Evolutionary conservation across 129 eudicot species (phyloP), one percentile per base, ranked within the genome.

Genomic region (Pseudognaphalium luteoalbum): DNA sequence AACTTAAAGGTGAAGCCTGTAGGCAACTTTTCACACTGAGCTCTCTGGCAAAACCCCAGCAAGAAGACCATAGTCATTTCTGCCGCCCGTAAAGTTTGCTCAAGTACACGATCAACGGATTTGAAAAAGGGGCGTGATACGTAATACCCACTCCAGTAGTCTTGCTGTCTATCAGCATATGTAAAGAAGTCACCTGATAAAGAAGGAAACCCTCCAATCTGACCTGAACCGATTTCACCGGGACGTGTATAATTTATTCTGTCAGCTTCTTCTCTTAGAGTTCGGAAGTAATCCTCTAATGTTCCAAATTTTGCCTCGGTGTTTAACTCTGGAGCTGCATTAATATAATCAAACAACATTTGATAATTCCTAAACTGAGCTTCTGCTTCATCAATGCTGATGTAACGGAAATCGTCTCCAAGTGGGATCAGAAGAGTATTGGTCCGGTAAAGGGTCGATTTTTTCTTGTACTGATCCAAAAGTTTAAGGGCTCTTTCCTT

Each of bases 131-230:
- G 99, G 62, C 99, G 87, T 12, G 99, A 95, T 7, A 95, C 97
- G 71, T 95, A 91, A 83, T 95, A 95, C 19, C 99, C 99, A 72
- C 97, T 91, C 99, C 99, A 95, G 76, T 95, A 95, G 80, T 95
- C 99, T 79, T 91, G 96, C 41, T 91, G 88, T 63, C 99, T 85
- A 78, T 95, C 99, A 15, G 99, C 92, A 75, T 95, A 95, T 19
- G 99, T 95, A 57, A 95, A 95, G 80, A 95, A 95, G 66, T 95
- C 99, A 58, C 99, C 99, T 6, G 99, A 89, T 62, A 95, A 77
- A 41, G 99, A 87, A 32, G 99, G 99, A 73, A 95, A 95, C 29
- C 99, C 99, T 35, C 86, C 85, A 33, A 91, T 83, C 81, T 95
- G 92, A 78, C 88, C 90, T 19, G 99, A 95, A 33, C 97, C 99